Conservation (phyloP, 192 early-diverging fungal genomes). For the Coemansia sp. region DNA sequence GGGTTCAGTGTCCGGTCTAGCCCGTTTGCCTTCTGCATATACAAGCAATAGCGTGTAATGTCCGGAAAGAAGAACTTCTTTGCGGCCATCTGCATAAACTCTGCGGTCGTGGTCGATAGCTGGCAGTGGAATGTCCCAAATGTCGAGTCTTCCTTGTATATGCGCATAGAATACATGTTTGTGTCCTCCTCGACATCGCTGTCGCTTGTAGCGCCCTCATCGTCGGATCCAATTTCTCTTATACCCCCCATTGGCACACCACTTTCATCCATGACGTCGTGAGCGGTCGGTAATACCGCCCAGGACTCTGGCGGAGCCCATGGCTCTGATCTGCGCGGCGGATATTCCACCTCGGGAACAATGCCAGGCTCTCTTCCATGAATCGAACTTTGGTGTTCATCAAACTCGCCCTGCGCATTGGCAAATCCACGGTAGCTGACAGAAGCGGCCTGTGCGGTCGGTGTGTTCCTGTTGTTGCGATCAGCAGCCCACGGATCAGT, state of each 20-base stretch:
- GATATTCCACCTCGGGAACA: conserved; percentile 28
- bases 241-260: conserved; percentile 22
- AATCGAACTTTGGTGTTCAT: neutral
- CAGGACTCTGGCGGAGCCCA: conserved; percentile 76
- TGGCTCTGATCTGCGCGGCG: conserved; percentile 51
- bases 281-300: conserved; percentile 61
- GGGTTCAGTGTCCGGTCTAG: conserved; percentile 71
- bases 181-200: conserved; percentile 43
- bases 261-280: conserved; percentile 40
- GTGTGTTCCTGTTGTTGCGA: conserved; percentile 23
- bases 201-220: conserved; percentile 32
- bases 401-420: neutral
- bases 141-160: conserved; percentile 78
- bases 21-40: conserved; percentile 51
- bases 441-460: conserved; percentile 4
- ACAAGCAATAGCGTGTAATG: conserved; percentile 54
- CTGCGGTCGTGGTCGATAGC: conserved; percentile 69
- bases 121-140: conserved; percentile 77
- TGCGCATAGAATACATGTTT: conserved; percentile 65
- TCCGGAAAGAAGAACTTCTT: conserved; percentile 85
- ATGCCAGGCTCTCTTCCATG: conserved; percentile 2
- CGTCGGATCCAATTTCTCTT: conserved; percentile 35
- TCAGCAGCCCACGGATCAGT: conserved; percentile 53
- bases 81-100: conserved; percentile 70
- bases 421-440: conserved; percentile 3